Evolutionary conservation across 1,284 basidiomycete species (phyloP).

Genomic region (Papiliotrema fonsecae): DNA sequence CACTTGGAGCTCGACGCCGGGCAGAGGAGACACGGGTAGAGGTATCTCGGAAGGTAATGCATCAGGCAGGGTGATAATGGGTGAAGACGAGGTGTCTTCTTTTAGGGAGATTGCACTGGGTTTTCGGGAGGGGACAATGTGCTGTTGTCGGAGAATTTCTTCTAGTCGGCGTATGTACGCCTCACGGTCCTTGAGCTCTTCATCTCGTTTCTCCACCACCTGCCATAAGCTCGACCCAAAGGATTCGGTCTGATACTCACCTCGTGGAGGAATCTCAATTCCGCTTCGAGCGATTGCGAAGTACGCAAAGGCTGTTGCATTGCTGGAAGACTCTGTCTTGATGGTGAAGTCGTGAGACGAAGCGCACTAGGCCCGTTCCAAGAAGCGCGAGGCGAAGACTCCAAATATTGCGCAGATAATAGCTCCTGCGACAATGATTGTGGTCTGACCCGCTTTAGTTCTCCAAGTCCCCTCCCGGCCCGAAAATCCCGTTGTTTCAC

Average conservation of each 20-base stretch:
- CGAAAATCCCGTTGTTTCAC: conserved; percentile 39
- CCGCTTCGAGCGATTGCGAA: conserved; percentile 77
- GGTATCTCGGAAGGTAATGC: too few relatives aligned
- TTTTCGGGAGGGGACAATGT: conserved; percentile 35
- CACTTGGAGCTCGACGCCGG: neutral
- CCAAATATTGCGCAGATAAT: conserved; percentile 70
- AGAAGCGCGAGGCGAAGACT: conserved; percentile 37
- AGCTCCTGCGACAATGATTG: conserved; percentile 94
- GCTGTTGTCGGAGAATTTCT: conserved; percentile 48
- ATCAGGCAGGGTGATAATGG: too few relatives aligned
- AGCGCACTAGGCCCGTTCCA: conserved; percentile 29
- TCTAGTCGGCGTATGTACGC: conserved; percentile 76
- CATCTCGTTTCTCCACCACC: conserved; percentile 75
- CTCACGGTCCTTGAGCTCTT: conserved; percentile 71
- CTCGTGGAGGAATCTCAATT: conserved; percentile 48
- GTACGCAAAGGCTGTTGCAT: conserved; percentile 53
- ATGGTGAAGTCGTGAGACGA: conserved; percentile 30
- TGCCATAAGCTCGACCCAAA: conserved; percentile 13
- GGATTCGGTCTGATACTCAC: conserved; percentile 9
- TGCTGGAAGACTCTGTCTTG: conserved; percentile 26
- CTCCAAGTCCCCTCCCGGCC: conserved; percentile 40
- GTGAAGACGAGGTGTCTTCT: too few relatives aligned
- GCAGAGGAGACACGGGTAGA: neutral
- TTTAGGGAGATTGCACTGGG: conserved; percentile 17
- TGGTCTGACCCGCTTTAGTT: conserved; percentile 29